These are phyloP conservation scores for Apiospora rasikravindrae DNA, from an alignment of 2,329 filamentous ascomycete genomes.

Conservation along the genomic window DNA sequence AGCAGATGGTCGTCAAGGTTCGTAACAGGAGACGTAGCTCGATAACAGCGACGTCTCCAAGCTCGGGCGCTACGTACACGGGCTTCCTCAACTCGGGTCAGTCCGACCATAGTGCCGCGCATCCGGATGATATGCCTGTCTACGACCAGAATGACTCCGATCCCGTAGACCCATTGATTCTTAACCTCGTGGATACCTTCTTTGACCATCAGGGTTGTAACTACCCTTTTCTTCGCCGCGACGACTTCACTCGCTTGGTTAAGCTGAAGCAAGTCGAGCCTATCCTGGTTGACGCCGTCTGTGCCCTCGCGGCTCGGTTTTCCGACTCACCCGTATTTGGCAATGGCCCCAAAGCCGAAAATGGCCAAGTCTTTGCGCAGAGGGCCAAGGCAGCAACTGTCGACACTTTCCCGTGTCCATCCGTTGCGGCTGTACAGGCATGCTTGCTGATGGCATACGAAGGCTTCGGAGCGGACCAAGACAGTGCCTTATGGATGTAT, in stretches of 20 bases:
- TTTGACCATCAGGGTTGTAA: conserved; percentile 84
- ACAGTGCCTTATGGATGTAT: conserved; percentile 94
- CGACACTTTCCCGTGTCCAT: conserved; percentile 82
- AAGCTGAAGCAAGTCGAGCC: conserved; percentile 82
- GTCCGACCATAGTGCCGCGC: conserved; percentile 48
- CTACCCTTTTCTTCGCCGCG: conserved; percentile 79
- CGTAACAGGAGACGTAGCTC: conserved; percentile 69
- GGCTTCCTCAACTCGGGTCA: conserved; percentile 48
- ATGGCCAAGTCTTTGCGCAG: conserved; percentile 79
- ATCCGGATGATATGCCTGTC: conserved; percentile 65
- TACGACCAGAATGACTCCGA: conserved; percentile 76
- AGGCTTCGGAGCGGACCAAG: conserved; percentile 85
- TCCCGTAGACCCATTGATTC: conserved; percentile 76
- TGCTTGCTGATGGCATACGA: conserved; percentile 86
- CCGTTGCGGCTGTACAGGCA: conserved; percentile 82
- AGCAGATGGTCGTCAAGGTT: conserved; percentile 87
- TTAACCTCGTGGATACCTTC: conserved; percentile 78
- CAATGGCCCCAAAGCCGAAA: conserved; percentile 64
- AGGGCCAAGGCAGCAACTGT: conserved; percentile 83
- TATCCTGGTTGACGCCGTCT: conserved; percentile 86
- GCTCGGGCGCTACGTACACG: conserved; percentile 42
- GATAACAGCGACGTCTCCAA: conserved; percentile 58
- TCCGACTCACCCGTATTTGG: conserved; percentile 65
- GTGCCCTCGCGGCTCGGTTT: conserved; percentile 81
- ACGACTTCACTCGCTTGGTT: conserved; percentile 75